Evolutionary conservation across 495 filamentous ascomycete genomes (phyloP).

Genomic region (Penicillium bovifimosum): DNA sequence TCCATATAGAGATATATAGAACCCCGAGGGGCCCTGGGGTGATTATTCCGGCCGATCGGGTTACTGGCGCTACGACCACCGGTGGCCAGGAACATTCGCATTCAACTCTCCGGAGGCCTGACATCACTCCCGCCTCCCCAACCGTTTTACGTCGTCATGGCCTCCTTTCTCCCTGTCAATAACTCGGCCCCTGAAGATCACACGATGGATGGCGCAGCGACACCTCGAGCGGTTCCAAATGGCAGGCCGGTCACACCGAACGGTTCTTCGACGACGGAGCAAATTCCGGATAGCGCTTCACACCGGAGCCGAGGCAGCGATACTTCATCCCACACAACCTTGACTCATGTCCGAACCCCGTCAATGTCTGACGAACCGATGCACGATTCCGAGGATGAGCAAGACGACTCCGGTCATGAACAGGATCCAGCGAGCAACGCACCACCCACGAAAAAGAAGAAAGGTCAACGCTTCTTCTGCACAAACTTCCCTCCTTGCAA

Average conservation of each 20-base stretch:
- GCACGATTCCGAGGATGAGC: slow-evolving; percentile 70
- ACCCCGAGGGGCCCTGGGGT: slow-evolving; percentile 11
- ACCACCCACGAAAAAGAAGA: slow-evolving; percentile 81
- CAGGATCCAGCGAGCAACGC: slow-evolving; percentile 59
- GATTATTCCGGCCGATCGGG: slow-evolving; percentile 18
- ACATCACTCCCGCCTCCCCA: slow-evolving; percentile 40
- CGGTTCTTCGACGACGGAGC: slow-evolving; percentile 22
- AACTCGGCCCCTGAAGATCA: slow-evolving; percentile 55
- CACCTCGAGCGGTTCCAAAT: slow-evolving; percentile 51
- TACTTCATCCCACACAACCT: slow-evolving; percentile 7
- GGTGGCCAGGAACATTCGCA: slow-evolving; percentile 14
- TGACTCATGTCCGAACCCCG: slow-evolving; percentile 22
- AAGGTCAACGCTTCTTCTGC: slow-evolving; percentile 94
- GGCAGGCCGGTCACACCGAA: slow-evolving; percentile 34
- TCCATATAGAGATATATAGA: slow-evolving; percentile 16
- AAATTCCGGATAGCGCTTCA: slow-evolving; percentile 9
- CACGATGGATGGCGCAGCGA: slow-evolving; percentile 51
- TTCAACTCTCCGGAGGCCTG: slow-evolving; percentile 25
- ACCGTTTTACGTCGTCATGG: slow-evolving; percentile 38
- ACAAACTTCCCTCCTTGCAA: slow-evolving; percentile 95
- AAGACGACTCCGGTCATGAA: slow-evolving; percentile 72
- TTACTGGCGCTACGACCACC: slow-evolving; percentile 22
- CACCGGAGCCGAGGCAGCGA: slow-evolving; percentile 12
- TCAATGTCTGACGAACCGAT: slow-evolving; percentile 67
- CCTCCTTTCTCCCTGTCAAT: slow-evolving; percentile 73